Evolutionary conservation across 169 alveolate species (phyloP).

Genomic region (Cryptosporidium bovis): DNA sequence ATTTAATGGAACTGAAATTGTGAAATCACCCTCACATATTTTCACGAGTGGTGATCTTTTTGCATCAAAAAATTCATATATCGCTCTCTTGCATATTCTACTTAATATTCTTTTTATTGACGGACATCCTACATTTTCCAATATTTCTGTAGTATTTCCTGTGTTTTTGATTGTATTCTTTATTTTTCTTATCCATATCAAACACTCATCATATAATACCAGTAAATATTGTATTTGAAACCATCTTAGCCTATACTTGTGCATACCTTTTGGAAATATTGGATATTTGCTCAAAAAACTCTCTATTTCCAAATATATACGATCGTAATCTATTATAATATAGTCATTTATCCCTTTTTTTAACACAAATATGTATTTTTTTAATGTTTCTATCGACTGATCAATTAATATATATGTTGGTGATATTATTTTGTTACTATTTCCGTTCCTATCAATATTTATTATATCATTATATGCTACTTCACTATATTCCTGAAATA

Average conservation of each 20-base stretch:
- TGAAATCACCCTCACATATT: slow-evolving; percentile 68
- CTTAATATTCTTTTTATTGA: slow-evolving; percentile 32
- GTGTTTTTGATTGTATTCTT: background rate
- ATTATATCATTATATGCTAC: background rate
- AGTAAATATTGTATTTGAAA: slow-evolving; percentile 35
- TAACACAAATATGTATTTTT: slow-evolving; percentile 17
- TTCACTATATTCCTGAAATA: slow-evolving; percentile 6
- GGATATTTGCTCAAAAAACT: slow-evolving; percentile 13
- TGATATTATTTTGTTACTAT: background rate
- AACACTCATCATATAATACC: slow-evolving; percentile 36
- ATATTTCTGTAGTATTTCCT: background rate
- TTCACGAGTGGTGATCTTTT: slow-evolving; percentile 63
- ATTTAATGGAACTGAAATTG: slow-evolving; percentile 51
- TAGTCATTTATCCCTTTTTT: background rate
- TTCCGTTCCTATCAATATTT: background rate
- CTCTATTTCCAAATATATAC: slow-evolving; percentile 21
- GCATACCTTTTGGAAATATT: slow-evolving; percentile 25
- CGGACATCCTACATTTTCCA: slow-evolving; percentile 17
- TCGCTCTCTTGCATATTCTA: slow-evolving; percentile 65
- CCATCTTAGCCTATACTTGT: slow-evolving; percentile 25
- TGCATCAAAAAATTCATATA: slow-evolving; percentile 66
- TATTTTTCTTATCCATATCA: slow-evolving; percentile 42
- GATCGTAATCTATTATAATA: background rate
- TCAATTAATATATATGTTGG: slow-evolving; percentile 65
- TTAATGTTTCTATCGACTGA: slow-evolving; percentile 15